A percentile compares a stretch with the other conserved stretches of the same genome.
These are phyloP conservation scores for Populus trichocarpa DNA, from an alignment of 441 rosid genomes.

Conservation along the genomic window DNA sequence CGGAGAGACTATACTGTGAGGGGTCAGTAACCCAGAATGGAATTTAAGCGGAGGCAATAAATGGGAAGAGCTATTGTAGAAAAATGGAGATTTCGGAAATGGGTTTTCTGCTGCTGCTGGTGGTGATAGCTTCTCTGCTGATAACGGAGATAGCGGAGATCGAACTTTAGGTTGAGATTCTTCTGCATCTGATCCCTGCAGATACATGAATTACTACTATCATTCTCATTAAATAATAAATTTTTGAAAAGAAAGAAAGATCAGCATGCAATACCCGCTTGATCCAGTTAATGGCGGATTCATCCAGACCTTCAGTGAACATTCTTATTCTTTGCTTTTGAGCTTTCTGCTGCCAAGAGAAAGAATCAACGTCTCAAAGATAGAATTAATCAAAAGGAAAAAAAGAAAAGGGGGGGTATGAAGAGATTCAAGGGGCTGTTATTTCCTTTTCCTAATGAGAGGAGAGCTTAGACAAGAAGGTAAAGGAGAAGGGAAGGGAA, in stretches of 20 bases:
- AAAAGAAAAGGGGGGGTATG: background rate
- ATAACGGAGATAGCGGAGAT: conserved; percentile 49
- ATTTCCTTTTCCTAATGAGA: background rate
- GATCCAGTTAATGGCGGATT: conserved; percentile 67
- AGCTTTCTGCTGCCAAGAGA: conserved; percentile 9
- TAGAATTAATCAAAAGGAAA: background rate
- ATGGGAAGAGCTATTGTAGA: conserved; percentile 33
- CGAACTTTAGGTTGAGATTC: conserved; percentile 40
- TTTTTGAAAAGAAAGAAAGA: background rate
- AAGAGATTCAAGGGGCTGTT: background rate
- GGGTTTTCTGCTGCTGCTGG: conserved; percentile 22
- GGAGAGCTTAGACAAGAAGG: background rate
- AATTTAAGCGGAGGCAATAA: conserved; percentile 60
- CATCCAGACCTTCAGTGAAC: conserved; percentile 67
- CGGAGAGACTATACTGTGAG: conserved; percentile 41
- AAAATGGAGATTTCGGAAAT: conserved; percentile 53
- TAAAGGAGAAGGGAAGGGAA: background rate
- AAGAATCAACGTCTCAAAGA: background rate
- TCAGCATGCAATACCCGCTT: conserved; percentile 37
- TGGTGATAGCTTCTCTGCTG: conserved; percentile 49
- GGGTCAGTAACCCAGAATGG: conserved; percentile 43
- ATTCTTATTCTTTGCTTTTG: conserved; percentile 14
- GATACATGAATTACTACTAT: background rate
- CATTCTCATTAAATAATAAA: background rate
- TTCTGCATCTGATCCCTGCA: conserved; percentile 43